Percentiles rank a stretch among this genome's conserved stretches.
Evolutionary conservation across 108 stramenopile genomes (phyloP).

Genomic region (Mediolabrus comicus): DNA sequence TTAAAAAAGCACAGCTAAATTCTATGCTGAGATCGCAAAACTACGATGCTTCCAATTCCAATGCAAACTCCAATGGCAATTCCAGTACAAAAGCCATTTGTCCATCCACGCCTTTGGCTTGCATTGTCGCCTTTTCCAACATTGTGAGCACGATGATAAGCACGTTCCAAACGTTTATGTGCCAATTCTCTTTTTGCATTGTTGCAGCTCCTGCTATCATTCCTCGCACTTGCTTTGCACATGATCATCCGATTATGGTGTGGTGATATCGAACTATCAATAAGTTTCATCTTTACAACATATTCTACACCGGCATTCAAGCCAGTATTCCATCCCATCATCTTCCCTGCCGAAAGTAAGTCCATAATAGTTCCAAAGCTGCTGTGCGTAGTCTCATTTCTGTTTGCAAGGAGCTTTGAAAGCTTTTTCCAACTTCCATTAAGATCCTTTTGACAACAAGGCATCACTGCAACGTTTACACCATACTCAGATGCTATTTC

Average conservation of each 20-base stretch:
- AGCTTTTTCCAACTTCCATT: slow-evolving; percentile 42
- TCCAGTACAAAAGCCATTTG: neutral
- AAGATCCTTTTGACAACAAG: slow-evolving; percentile 82
- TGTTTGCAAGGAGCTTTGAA: slow-evolving; percentile 17
- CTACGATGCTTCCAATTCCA: neutral
- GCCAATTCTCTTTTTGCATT: slow-evolving; percentile 22
- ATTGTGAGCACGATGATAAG: slow-evolving; percentile 34
- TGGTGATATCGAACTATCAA: slow-evolving; percentile 61
- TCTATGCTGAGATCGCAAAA: neutral
- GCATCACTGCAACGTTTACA: slow-evolving; percentile 70
- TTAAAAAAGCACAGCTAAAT: neutral
- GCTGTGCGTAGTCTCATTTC: neutral
- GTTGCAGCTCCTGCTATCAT: neutral
- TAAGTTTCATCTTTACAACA: slow-evolving; percentile 68
- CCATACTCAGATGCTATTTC: slow-evolving; percentile 62
- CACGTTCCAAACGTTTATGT: slow-evolving; percentile 23
- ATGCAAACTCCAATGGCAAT: slow-evolving; percentile 10
- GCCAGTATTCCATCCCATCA: slow-evolving; percentile 49
- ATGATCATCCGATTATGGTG: slow-evolving; percentile 71
- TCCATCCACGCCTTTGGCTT: neutral
- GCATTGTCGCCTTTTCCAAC: neutral
- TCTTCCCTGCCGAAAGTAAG: slow-evolving; percentile 66
- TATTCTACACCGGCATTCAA: slow-evolving; percentile 41
- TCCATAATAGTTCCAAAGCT: slow-evolving; percentile 60
- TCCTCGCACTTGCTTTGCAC: slow-evolving; percentile 28